Evolutionary conservation across 192 early-diverging fungal species (phyloP).

Genomic region (Backusella luteola): DNA sequence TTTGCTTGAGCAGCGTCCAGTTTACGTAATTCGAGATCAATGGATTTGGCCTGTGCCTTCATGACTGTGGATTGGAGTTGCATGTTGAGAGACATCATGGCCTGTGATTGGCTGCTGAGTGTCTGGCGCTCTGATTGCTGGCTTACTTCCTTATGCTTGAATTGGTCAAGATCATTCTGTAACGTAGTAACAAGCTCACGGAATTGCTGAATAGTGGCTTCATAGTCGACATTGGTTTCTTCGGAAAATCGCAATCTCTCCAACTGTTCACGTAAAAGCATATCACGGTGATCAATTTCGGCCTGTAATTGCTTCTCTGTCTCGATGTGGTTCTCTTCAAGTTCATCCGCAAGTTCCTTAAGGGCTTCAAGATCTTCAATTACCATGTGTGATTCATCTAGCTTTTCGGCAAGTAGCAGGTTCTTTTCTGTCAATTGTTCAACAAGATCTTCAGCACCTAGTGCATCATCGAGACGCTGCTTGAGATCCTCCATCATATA

Average conservation of each 20-base stretch:
- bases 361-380: slow-evolving; percentile 90
- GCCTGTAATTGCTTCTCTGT: slow-evolving; percentile 81
- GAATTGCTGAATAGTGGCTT: slow-evolving; percentile 83
- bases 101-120: slow-evolving; percentile 69
- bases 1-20: slow-evolving; percentile 83
- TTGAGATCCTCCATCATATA: slow-evolving; percentile 80
- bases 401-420: slow-evolving; percentile 69
- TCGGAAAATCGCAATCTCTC: slow-evolving; percentile 61
- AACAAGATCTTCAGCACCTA: slow-evolving; percentile 82
- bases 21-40: slow-evolving; percentile 88
- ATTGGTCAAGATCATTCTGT: slow-evolving; percentile 71
- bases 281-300: slow-evolving; percentile 80
- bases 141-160: slow-evolving; percentile 61
- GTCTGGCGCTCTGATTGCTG: slow-evolving; percentile 54
- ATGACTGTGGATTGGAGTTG: slow-evolving; percentile 79
- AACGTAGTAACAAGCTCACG: slow-evolving; percentile 77
- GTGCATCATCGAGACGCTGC: slow-evolving; percentile 75
- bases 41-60: slow-evolving; percentile 83
- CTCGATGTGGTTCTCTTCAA: slow-evolving; percentile 90
- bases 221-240: slow-evolving; percentile 83
- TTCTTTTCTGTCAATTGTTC: slow-evolving; percentile 84
- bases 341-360: slow-evolving; percentile 86
- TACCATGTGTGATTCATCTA: slow-evolving; percentile 73
- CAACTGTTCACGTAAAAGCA: slow-evolving; percentile 59
- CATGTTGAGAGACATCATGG: slow-evolving; percentile 75